A percentile compares a stretch with the other conserved stretches of the same genome.
phyloP scores from a whole-genome alignment of 805 yeast genomes.

The Vanderwaltozyma polyspora region DNA sequence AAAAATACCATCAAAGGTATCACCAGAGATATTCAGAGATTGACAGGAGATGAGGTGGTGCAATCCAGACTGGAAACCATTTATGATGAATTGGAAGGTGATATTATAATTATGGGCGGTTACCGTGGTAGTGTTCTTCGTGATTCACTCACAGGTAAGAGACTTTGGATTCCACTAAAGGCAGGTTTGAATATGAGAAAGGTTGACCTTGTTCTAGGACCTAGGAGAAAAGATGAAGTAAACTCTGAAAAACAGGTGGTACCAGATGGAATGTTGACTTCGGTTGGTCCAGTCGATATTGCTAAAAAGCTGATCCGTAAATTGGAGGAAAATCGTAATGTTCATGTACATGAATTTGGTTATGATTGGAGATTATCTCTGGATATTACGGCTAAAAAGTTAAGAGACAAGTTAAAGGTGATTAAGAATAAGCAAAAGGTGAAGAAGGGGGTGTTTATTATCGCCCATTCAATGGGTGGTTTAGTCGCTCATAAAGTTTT shows the following conservation, averaged over 20 bases:
- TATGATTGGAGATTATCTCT: conserved; percentile 86
- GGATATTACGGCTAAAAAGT: conserved; percentile 40
- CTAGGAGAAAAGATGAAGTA: conserved; percentile 56
- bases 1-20: conserved; percentile 15
- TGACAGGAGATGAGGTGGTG: conserved; percentile 9
- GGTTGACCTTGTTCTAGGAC: conserved; percentile 63
- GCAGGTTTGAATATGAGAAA: conserved; percentile 72
- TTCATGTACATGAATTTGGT: conserved; percentile 64
- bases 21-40: conserved; percentile 12
- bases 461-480: conserved; percentile 96
- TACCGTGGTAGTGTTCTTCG: conserved; percentile 74
- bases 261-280: conserved; percentile 70
- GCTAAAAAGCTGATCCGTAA: conserved; percentile 48
- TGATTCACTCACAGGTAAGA: conserved; percentile 48
- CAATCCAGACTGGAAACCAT: conserved; percentile 30
- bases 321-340: conserved; percentile 43
- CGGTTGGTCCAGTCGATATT: conserved; percentile 81
- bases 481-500: conserved; percentile 70
- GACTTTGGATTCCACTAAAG: conserved; percentile 80
- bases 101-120: conserved; percentile 75
- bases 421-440: conserved; percentile 29
- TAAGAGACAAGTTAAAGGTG: conserved; percentile 37
- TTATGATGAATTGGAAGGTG: conserved; percentile 59
- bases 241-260: conserved; percentile 40
- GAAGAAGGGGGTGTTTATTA: conserved; percentile 52